A percentile compares a stretch with the other conserved stretches of the same genome.
Evolutionary conservation across 106 monocot species (phyloP).

Genomic region (Dioscorea alata): DNA sequence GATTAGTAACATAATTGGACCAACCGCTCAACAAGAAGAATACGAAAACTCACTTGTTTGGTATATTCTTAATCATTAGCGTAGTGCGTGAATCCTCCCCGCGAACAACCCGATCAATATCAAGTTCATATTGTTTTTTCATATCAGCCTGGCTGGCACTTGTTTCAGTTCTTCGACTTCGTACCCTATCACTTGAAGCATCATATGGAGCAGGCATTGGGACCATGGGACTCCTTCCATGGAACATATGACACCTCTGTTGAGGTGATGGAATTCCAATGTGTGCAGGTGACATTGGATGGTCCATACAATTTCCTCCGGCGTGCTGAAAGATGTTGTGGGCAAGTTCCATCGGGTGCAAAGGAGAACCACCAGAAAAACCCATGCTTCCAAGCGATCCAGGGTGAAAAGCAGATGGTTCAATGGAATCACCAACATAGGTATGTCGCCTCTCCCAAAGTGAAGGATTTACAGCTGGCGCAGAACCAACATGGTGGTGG

Average conservation of each 20-base stretch:
- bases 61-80: slow-evolving; percentile 35
- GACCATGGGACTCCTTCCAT: slow-evolving; percentile 32
- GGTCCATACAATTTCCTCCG: slow-evolving; percentile 28
- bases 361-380: slow-evolving; percentile 13
- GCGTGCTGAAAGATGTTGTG: slow-evolving; percentile 19
- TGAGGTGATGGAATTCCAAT: slow-evolving; percentile 28
- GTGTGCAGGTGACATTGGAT: slow-evolving; percentile 20
- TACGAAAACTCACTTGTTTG: slow-evolving; percentile 6
- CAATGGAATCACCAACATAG: slow-evolving; percentile 10
- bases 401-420: slow-evolving; percentile 20
- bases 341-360: slow-evolving; percentile 19
- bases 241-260: slow-evolving; percentile 27
- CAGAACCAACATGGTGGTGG: slow-evolving; percentile 44
- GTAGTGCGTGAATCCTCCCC: slow-evolving; percentile 36
- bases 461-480: slow-evolving; percentile 32
- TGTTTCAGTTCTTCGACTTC: slow-evolving; percentile 48
- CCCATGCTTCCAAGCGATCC: slow-evolving; percentile 30
- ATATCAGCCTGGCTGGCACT: slow-evolving; percentile 38
- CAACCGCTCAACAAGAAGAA: not conserved
- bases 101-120: slow-evolving; percentile 44
- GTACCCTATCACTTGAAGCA: slow-evolving; percentile 43
- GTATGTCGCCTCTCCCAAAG: slow-evolving; percentile 28
- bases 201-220: slow-evolving; percentile 33
- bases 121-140: slow-evolving; percentile 68
- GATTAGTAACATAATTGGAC: too few relatives aligned